Percentiles rank a stretch among this genome's conserved stretches.
Conservation (phyloP, 352 stramenopile species). For the Globisporangium camurandrum region DNA sequence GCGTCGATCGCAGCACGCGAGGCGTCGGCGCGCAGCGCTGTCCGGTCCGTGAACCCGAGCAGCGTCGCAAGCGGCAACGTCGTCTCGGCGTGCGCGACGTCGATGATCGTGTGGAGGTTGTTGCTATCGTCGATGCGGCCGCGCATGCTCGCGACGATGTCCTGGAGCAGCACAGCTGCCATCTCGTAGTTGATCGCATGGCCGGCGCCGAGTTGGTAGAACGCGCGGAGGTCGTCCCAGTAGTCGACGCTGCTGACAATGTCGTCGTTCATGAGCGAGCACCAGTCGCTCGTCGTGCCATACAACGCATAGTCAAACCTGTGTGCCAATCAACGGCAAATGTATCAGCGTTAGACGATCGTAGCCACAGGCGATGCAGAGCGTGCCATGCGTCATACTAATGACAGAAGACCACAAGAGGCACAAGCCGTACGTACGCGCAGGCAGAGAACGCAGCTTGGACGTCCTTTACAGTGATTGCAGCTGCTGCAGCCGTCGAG, state of each 20-base stretch:
- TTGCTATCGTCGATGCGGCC: slow-evolving; percentile 28
- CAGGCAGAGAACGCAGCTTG: slow-evolving; percentile 49
- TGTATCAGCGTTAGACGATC: background rate
- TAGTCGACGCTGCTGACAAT: slow-evolving; percentile 52
- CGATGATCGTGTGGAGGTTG: slow-evolving; percentile 31
- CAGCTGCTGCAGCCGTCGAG: slow-evolving; percentile 2
- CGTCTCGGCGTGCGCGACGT: slow-evolving; percentile 73
- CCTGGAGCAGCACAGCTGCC: slow-evolving; percentile 45
- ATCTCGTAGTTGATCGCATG: slow-evolving; percentile 76
- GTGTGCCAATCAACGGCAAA: no score
- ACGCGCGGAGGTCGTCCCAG: slow-evolving; percentile 55
- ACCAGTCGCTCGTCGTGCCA: slow-evolving; percentile 44
- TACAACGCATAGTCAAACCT: slow-evolving; percentile 67
- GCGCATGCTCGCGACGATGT: slow-evolving; percentile 45
- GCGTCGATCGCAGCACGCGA: slow-evolving; percentile 27
- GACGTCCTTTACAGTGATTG: slow-evolving; percentile 32
- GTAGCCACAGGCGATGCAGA: no score
- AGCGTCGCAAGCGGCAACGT: slow-evolving; percentile 61
- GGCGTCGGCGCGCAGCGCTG: slow-evolving; percentile 24
- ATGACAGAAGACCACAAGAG: no score
- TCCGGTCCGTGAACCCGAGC: slow-evolving; percentile 39
- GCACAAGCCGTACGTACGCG: slow-evolving; percentile 28
- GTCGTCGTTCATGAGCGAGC: slow-evolving; percentile 34
- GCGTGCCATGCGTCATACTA: no score
- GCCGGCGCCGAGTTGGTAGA: slow-evolving; percentile 51